Conservation (phyloP, 768 basidiomycete species). For the Lyophyllum semitale region DNA sequence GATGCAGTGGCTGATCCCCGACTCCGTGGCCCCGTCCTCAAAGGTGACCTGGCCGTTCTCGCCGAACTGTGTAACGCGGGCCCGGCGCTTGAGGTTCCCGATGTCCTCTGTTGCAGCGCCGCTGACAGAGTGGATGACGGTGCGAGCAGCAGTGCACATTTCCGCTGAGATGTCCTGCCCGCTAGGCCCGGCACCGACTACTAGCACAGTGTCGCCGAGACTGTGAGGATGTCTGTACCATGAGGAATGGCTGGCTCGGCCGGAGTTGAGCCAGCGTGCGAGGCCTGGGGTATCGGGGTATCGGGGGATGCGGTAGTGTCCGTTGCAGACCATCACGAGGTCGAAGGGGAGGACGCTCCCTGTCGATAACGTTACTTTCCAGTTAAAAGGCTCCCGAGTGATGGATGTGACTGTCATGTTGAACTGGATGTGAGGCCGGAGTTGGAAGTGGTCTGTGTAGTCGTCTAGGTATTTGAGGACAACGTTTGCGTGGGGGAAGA, state of each 20-base stretch:
- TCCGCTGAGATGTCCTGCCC: slow-evolving; percentile 69
- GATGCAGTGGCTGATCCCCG: slow-evolving; percentile 61
- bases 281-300: slow-evolving; percentile 65
- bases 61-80: slow-evolving; percentile 42
- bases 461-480: slow-evolving; percentile 71
- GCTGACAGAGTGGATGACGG: slow-evolving; percentile 59
- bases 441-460: slow-evolving; percentile 63
- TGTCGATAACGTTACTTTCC: slow-evolving; percentile 48
- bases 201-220: slow-evolving; percentile 44
- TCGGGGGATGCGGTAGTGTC: slow-evolving; percentile 69
- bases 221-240: slow-evolving; percentile 61
- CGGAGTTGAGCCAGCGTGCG: slow-evolving; percentile 50
- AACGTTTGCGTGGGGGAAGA: slow-evolving; percentile 62
- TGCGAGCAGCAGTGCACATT: slow-evolving; percentile 42
- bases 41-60: slow-evolving; percentile 50
- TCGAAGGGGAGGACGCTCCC: slow-evolving; percentile 49
- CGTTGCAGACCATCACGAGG: slow-evolving; percentile 73
- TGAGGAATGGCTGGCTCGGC: slow-evolving; percentile 63
- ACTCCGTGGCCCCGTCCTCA: slow-evolving; percentile 57
- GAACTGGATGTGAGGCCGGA: slow-evolving; percentile 64
- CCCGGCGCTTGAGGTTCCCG: slow-evolving; percentile 40
- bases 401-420: slow-evolving; percentile 55
- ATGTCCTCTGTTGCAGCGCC: slow-evolving; percentile 31
- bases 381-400: slow-evolving; percentile 40
- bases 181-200: slow-evolving; percentile 62